Evolutionary conservation across 148 eudicot species (phyloP), one percentile per base, ranked within the genome.

Genomic region (Vaccinium darrowii): DNA sequence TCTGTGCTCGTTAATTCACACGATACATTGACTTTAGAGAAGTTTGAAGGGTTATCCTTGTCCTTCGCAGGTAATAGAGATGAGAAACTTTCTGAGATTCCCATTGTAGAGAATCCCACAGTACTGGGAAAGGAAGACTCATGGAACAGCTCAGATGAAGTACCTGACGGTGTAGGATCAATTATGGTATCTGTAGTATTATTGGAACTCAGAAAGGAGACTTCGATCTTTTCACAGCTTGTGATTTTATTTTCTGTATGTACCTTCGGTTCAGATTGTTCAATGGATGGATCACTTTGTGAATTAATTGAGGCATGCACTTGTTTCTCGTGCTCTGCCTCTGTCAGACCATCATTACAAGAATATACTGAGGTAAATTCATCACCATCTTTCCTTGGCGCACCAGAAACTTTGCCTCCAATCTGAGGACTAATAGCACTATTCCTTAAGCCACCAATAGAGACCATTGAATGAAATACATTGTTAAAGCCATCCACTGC

Each of bases 101-200:
- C 83, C 6, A 15, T 8, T 43, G 81, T 50, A 51, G 79, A 60
- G 43, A 25, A 60, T 84, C 58, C 53, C 56, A 16, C 58, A 27
- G 72, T 33, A 81, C 57, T 71, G 80, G 67, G 43, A 76, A 23
- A 56, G 84, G 73, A 60, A 75, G 36, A 36, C 53, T 43, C 72
- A 7, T 58, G 53, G 52, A 60, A 60, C 7, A 52, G 25, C 30
- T 82, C 51, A 71, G 78, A 52, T 52, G 84, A 72, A 51, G 86
- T 49, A 65, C 84, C 73, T 78, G 72, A 72, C 63, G 84, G 71
- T 21, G 63, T 78, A 57, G 39, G 54, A 79, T 79, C 84, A 85
- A 50, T 27, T 14, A 25, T 39, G 56, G 62, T 81, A 54, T 80
- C 83, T 60, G 74, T 25, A 82, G 79, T 81, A 65, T 19, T 21